Evolutionary conservation across 2,329 filamentous ascomycete species (phyloP).

Genomic region (Metarhizium rileyi): DNA sequence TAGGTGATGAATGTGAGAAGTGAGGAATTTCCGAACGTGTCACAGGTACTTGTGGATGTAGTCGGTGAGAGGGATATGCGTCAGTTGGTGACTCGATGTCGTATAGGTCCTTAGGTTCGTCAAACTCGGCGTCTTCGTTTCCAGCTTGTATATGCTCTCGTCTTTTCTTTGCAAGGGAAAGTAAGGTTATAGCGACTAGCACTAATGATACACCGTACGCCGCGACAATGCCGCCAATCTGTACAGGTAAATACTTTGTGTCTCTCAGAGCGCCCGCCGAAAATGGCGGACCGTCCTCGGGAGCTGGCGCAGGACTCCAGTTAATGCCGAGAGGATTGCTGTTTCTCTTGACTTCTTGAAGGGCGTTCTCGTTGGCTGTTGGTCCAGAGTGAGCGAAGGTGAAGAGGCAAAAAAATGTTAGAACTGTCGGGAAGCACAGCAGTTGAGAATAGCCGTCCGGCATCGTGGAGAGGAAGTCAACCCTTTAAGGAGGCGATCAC

Average conservation of each 20-base stretch:
- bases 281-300: constrained; percentile 50
- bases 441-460: constrained; percentile 19
- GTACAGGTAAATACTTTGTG: constrained; percentile 59
- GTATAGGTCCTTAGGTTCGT: constrained; percentile 14
- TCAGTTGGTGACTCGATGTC: constrained; percentile 13
- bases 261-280: constrained; percentile 51
- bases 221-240: constrained; percentile 75
- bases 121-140: constrained; percentile 42
- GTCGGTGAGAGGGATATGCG: neutral
- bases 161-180: constrained; percentile 48
- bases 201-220: constrained; percentile 73
- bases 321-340: constrained; percentile 37
- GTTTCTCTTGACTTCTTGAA: constrained; percentile 13
- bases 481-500: constrained; percentile 22
- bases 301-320: constrained; percentile 35
- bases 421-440: constrained; percentile 15
- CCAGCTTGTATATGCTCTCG: constrained; percentile 41
- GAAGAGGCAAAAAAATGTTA: constrained; percentile 18
- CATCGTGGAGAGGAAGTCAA: constrained; percentile 30
- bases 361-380: constrained; percentile 3
- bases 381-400: constrained; percentile 17
- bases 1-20: constrained; percentile 41
- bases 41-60: neutral
- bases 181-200: constrained; percentile 57
- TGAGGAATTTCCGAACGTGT: constrained; percentile 24